phyloP scores from a whole-genome alignment of 805 yeast genomes.

The Brettanomyces anomalus region DNA sequence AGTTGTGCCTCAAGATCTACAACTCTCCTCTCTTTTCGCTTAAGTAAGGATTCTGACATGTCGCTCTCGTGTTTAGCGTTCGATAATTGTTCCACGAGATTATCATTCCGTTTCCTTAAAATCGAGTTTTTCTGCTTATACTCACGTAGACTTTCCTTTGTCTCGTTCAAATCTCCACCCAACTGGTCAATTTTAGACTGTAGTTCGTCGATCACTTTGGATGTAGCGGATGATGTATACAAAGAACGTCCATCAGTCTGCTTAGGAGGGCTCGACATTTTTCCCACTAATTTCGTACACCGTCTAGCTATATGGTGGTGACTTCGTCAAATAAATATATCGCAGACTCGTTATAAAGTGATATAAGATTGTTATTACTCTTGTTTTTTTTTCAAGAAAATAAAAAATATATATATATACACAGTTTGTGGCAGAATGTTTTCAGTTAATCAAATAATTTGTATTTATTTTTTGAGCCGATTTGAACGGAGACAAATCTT shows the following conservation, averaged over 20 bases:
- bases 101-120: constrained; percentile 40
- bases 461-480: too few species aligned
- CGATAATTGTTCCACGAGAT: constrained; percentile 53
- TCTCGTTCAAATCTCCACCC: constrained; percentile 13
- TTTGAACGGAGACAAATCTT: too few species aligned
- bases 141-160: constrained; percentile 30
- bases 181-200: constrained; percentile 24
- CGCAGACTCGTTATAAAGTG: too few species aligned
- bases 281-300: too few species aligned
- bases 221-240: constrained; percentile 13
- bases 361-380: too few species aligned
- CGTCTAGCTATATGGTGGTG: too few species aligned
- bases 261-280: too few species aligned
- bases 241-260: not conserved
- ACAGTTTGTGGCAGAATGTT: too few species aligned
- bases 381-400: too few species aligned
- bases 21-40: constrained; percentile 62
- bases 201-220: constrained; percentile 25
- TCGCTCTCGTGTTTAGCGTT: constrained; percentile 73
- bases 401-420: too few species aligned
- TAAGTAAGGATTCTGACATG: constrained; percentile 57
- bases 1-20: constrained; percentile 54
- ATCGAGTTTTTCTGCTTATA: constrained; percentile 42
- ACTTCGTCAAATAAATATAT: too few species aligned
- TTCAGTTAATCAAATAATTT: too few species aligned